Evolutionary conservation across 73 alveolate genomes (phyloP).

Genomic region (Stentor roeselii): DNA sequence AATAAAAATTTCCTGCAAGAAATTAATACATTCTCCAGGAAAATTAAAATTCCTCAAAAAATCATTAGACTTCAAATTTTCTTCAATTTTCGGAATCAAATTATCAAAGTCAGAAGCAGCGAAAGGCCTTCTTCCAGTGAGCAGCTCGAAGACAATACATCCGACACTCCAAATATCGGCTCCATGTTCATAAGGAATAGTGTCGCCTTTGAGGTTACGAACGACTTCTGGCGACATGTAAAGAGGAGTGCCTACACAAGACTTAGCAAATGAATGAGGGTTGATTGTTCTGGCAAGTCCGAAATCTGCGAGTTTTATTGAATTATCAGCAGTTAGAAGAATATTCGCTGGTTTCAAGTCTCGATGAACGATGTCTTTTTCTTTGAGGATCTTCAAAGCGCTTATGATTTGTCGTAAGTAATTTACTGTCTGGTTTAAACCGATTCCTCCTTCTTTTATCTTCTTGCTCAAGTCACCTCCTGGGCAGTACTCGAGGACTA

Average conservation of each 20-base stretch:
- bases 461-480: constrained; percentile 72
- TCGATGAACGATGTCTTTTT: constrained; percentile 60
- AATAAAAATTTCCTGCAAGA: neutral
- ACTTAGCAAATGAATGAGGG: constrained; percentile 45
- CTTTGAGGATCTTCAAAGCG: constrained; percentile 72
- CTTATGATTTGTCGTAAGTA: constrained; percentile 59
- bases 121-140: constrained; percentile 54
- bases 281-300: constrained; percentile 58
- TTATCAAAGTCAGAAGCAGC: neutral
- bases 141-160: constrained; percentile 29
- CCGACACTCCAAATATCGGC: constrained; percentile 28
- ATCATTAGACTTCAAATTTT: neutral
- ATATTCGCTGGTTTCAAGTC: constrained; percentile 76
- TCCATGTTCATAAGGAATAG: neutral
- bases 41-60: neutral
- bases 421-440: constrained; percentile 75
- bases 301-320: constrained; percentile 62
- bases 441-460: constrained; percentile 40
- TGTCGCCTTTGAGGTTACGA: constrained; percentile 20
- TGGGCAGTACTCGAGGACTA: constrained; percentile 85
- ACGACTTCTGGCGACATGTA: constrained; percentile 64
- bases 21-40: neutral
- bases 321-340: constrained; percentile 46
- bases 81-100: neutral
- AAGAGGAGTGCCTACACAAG: constrained; percentile 57